Percentiles rank a stretch among this genome's conserved stretches.
phyloP scores from a whole-genome alignment of 2,329 filamentous ascomycete species.

The Cercospora nicotianae region DNA sequence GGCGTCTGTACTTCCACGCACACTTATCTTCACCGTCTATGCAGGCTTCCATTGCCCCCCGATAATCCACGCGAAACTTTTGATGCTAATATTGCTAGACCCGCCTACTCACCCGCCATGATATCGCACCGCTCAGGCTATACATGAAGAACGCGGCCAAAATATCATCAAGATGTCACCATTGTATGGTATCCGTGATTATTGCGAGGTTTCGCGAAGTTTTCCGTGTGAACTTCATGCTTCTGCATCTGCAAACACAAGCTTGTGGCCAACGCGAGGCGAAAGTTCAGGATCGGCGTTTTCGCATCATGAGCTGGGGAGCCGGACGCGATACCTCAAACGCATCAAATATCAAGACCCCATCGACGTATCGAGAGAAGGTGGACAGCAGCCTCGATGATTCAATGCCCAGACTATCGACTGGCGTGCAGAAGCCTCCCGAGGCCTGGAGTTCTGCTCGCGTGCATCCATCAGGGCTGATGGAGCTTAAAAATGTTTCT shows the following conservation, averaged over 20 bases:
- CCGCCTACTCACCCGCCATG: not conserved
- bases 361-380: not conserved
- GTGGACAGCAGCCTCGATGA: not conserved
- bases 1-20: not conserved
- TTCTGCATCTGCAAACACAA: not conserved
- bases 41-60: not conserved
- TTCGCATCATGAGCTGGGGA: not conserved
- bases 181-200: not conserved
- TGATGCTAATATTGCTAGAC: not conserved
- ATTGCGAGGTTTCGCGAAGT: not conserved
- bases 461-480: not conserved
- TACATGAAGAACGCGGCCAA: not conserved
- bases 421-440: not conserved
- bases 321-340: not conserved
- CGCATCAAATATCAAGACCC: not conserved
- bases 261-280: not conserved
- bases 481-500: not conserved
- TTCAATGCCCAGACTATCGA: not conserved
- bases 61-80: constrained; percentile 3
- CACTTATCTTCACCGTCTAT: not conserved
- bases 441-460: not conserved
- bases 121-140: not conserved
- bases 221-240: not conserved
- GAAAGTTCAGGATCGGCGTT: constrained; percentile 5
- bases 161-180: not conserved